Base-by-base conservation (phyloP, 2,329 filamentous ascomycete genomes). In the Coleophoma crateriformis region DNA sequence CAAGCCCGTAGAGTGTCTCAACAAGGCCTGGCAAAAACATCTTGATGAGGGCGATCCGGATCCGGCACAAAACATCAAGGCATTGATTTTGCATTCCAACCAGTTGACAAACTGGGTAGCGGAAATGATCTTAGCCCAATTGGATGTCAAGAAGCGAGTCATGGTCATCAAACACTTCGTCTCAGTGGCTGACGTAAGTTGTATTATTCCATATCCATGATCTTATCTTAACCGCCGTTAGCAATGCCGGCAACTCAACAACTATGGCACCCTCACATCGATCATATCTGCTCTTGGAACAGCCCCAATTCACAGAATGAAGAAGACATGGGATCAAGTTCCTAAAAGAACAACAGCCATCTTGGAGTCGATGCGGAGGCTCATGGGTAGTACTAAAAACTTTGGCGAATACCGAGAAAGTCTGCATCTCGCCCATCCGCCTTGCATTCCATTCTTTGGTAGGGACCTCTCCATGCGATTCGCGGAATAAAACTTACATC, bases 11-110 rank as follows among this genome's bases (percentile, higher is more conserved):
- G 94, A 99, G 68, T 97, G 92, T 67, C 74, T 99, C 53, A 96
- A 96, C 72, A 99, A 99, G 76, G 96, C 91, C 5, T 99, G 94
- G 94, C 90, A 96, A 70, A 97, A 95, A 78, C 96, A 96, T 73
- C 77, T 95, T 51, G 79, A 73, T 10, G 87, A 90, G 33, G 85
- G 85, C 52, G 87, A 91, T 55, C 80, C 86, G 6, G 90, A 96
- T 61, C 88, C 91, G 33, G 91, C 94, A 10, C 82, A 89, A 1
- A 97, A 99, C 60, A 90, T 99, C 59, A 96, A 97, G 71, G 88
- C 90, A 8, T 78, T 99, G 54, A 99, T 99, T 70, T 76, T 97
- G 47, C 94, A 99, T 70, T 97, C 94, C 0, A 99, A 99, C 64
- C 92, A 97, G 68, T 84, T 99, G 76, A 99, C 94, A 6, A 99